Percentiles rank a stretch among this genome's conserved stretches.
These are phyloP conservation scores for Larix sibirica DNA, from an alignment of 83 land plant species.

Conservation along the genomic window DNA sequence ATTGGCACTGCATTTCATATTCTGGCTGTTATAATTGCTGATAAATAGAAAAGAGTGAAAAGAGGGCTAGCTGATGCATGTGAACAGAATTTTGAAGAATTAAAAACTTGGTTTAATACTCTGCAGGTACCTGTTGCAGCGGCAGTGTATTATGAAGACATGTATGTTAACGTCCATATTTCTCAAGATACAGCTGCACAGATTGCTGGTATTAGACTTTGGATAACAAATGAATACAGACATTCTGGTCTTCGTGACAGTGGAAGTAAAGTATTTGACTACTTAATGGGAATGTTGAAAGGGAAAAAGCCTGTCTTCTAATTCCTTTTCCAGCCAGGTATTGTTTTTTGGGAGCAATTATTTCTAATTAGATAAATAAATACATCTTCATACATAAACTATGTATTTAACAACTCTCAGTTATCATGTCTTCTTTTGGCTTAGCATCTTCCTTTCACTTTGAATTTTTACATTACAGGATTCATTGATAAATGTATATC, in stretches of 20 bases:
- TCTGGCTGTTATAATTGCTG: neutral
- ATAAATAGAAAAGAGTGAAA: neutral
- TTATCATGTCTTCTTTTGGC: neutral
- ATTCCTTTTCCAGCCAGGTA: neutral
- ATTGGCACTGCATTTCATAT: neutral
- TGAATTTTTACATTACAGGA: neutral
- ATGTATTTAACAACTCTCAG: too few species aligned
- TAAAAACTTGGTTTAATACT: neutral
- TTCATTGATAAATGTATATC: neutral
- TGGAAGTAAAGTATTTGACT: slow-evolving; percentile 70
- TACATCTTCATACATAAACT: neutral
- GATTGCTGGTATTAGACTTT: slow-evolving; percentile 79
- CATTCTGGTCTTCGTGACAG: slow-evolving; percentile 93
- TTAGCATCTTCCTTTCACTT: neutral
- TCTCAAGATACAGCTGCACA: slow-evolving; percentile 77
- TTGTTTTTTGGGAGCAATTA: neutral
- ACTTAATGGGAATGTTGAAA: slow-evolving; percentile 83
- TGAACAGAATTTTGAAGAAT: neutral
- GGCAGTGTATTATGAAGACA: slow-evolving; percentile 94
- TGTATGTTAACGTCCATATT: slow-evolving; percentile 80
- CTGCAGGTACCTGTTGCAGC: slow-evolving; percentile 96
- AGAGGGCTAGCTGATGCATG: neutral
- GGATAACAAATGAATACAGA: slow-evolving; percentile 92
- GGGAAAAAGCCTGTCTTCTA: slow-evolving; percentile 78
- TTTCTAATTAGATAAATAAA: neutral